Base-by-base conservation (phyloP, 257 asterid species). In the Solanum clarkiae region DNA sequence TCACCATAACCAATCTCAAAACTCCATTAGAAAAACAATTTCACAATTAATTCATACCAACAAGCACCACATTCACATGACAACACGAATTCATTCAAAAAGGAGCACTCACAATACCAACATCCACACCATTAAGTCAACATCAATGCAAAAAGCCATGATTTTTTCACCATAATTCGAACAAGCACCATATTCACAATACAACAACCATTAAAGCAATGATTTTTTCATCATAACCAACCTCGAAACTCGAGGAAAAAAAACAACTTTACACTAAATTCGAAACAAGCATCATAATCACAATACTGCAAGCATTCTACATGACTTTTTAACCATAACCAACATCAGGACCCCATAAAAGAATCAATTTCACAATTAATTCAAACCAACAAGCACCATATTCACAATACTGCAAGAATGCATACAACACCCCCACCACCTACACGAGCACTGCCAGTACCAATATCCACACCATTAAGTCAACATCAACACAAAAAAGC, bases 361-460 rank as follows among this genome's bases (percentile, higher is more conserved):
- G 11, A 49, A 8, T 9, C 44, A 49, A 5, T 40, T 66, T 32
- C 51, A 70, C 22, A 51, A 24, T 8, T 14, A 77, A 77, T 24
- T 51, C 8, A 3, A 24, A 74, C 81, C 57, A 22, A 74, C 81
- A 74, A 74, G 81, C 42, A 74, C 12, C 20, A 45, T n/a, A 74
- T 47, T 74, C 2, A 22, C 40, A 75, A 36, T 22, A 75, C 14
- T 74, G 8, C 13, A 66, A 7, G 44, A 65, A 65, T 2, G 20
- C 32, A 74, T 32, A 29, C 74, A 44, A 42, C 4, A 22, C 15
- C 14, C 15, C 14, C 17, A 53, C 5, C 83, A 94, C 98, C 98
- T 82, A 97, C 98, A 68, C 96, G 97, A 63, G 99, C 98, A 90
- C 98, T 96, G 22, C 96, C 98, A 36, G 98, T 94, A 85, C 98